phyloP scores from a whole-genome alignment of 2,329 filamentous ascomycete genomes.

The Berkeleyomyces basicola region DNA sequence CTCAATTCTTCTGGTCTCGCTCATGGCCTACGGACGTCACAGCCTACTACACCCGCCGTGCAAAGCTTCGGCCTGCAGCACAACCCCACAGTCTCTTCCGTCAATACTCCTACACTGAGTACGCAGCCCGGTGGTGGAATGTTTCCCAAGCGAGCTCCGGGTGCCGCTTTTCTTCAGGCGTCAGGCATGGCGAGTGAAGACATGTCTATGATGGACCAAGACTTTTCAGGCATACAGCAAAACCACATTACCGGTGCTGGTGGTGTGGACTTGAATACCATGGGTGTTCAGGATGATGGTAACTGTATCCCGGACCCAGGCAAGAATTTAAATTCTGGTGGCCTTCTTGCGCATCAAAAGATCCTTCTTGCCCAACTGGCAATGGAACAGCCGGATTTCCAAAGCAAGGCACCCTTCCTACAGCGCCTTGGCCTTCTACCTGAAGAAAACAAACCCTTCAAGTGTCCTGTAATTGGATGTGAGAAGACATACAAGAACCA shows the following conservation, averaged over 20 bases:
- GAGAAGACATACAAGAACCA: slow-evolving; percentile 99
- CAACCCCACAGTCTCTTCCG: slow-evolving; percentile 91
- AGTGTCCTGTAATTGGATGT: slow-evolving; percentile 93
- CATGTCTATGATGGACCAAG: slow-evolving; percentile 43
- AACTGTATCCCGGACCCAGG: slow-evolving; percentile 80
- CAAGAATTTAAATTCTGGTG: slow-evolving; percentile 46
- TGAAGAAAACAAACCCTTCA: slow-evolving; percentile 94
- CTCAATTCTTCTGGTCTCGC: slow-evolving; percentile 60
- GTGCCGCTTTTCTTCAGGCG: slow-evolving; percentile 10
- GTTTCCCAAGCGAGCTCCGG: slow-evolving; percentile 34
- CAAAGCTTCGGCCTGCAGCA: slow-evolving; percentile 67
- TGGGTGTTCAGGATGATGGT: slow-evolving; percentile 24
- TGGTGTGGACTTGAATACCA: slow-evolving; percentile 15
- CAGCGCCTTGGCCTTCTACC: slow-evolving; percentile 46
- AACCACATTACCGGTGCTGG: slow-evolving; percentile 30
- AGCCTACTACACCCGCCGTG: slow-evolving; percentile 69
- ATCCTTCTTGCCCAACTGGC: slow-evolving; percentile 55
- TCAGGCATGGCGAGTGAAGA: slow-evolving; percentile 33
- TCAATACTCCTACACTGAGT: slow-evolving; percentile 83
- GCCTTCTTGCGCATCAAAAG: slow-evolving; percentile 39
- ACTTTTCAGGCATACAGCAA: slow-evolving; percentile 41
- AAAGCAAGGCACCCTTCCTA: slow-evolving; percentile 39
- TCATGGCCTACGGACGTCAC: slow-evolving; percentile 69
- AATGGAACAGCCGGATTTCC: slow-evolving; percentile 58
- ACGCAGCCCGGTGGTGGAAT: slow-evolving; percentile 55